A percentile compares a stretch with the other conserved stretches of the same genome.
phyloP scores from a whole-genome alignment of 2,329 filamentous ascomycete genomes.

The Trichoderma aggressivum region DNA sequence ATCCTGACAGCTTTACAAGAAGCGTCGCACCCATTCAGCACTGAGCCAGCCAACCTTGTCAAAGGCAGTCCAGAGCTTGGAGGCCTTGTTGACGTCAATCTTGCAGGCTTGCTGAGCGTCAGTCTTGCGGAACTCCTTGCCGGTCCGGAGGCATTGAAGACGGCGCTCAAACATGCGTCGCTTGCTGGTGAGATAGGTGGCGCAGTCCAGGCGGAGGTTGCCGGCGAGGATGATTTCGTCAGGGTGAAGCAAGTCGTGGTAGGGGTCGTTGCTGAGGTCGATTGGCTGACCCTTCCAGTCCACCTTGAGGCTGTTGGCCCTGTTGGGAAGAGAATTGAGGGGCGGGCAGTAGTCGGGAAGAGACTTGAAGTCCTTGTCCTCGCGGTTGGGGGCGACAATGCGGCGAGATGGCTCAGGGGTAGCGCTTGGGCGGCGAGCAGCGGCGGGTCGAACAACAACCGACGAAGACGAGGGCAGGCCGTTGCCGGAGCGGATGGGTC shows the following conservation, averaged over 20 bases:
- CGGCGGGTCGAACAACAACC: constrained; percentile 29
- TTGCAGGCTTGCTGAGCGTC: constrained; percentile 96
- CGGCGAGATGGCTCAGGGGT: constrained; percentile 52
- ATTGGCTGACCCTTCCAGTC: constrained; percentile 83
- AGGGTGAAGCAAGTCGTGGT: constrained; percentile 67
- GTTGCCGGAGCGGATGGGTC: constrained; percentile 35
- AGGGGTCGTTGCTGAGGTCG: constrained; percentile 69
- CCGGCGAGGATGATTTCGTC: constrained; percentile 76
- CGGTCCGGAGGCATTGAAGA: constrained; percentile 61
- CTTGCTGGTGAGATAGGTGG: constrained; percentile 89
- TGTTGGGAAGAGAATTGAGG: constrained; percentile 59
- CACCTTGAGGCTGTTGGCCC: constrained; percentile 70
- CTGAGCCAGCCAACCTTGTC: constrained; percentile 84
- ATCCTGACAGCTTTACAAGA: constrained; percentile 27
- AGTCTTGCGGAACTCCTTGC: constrained; percentile 90
- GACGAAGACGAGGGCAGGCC: constrained; percentile 25
- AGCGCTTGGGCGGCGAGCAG: constrained; percentile 38
- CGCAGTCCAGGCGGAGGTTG: constrained; percentile 77
- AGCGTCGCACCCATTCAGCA: constrained; percentile 41
- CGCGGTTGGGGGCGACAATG: constrained; percentile 62
- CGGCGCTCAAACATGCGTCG: constrained; percentile 81
- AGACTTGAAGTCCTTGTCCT: constrained; percentile 75
- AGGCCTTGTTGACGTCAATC: constrained; percentile 97
- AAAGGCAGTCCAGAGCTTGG: constrained; percentile 85
- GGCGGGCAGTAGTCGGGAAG: constrained; percentile 73